These are phyloP conservation scores for Lasiosphaeria miniovina DNA, from an alignment of 495 filamentous ascomycete genomes.

Conservation along the genomic window DNA sequence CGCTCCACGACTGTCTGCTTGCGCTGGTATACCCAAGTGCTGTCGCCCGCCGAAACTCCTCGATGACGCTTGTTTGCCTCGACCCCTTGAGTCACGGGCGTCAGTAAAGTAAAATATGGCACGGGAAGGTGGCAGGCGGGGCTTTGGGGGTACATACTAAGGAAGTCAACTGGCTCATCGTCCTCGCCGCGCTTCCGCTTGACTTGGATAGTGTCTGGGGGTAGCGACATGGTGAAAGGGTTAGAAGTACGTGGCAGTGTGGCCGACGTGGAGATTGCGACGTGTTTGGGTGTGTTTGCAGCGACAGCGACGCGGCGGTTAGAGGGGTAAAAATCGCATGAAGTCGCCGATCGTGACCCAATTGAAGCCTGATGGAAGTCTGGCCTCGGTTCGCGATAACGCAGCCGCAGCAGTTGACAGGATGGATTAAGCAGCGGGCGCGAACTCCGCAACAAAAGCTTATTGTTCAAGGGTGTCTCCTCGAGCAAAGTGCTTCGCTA, in stretches of 20 bases:
- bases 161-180: constrained; percentile 49
- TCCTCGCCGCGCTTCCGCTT: constrained; percentile 54
- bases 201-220: constrained; percentile 49
- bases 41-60: constrained; percentile 23
- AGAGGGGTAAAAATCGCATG: neutral
- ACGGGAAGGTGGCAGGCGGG: neutral
- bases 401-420: neutral
- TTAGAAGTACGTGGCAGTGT: too few species aligned
- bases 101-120: constrained; percentile 10
- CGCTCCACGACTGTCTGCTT: constrained; percentile 24
- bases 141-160: constrained; percentile 39
- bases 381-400: neutral
- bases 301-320: neutral
- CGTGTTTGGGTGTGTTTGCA: neutral
- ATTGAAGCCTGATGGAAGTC: neutral
- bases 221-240: constrained; percentile 41
- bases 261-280: constrained; percentile 8
- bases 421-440: neutral
- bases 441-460: too few species aligned
- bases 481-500: too few species aligned
- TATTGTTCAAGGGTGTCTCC: too few species aligned
- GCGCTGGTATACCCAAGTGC: constrained; percentile 42
- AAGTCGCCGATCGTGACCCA: neutral
- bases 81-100: constrained; percentile 14
- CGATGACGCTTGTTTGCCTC: constrained; percentile 41